These are phyloP conservation scores for Apiotrichum sp. DNA, from an alignment of 1,284 basidiomycete genomes.

Conservation along the genomic window DNA sequence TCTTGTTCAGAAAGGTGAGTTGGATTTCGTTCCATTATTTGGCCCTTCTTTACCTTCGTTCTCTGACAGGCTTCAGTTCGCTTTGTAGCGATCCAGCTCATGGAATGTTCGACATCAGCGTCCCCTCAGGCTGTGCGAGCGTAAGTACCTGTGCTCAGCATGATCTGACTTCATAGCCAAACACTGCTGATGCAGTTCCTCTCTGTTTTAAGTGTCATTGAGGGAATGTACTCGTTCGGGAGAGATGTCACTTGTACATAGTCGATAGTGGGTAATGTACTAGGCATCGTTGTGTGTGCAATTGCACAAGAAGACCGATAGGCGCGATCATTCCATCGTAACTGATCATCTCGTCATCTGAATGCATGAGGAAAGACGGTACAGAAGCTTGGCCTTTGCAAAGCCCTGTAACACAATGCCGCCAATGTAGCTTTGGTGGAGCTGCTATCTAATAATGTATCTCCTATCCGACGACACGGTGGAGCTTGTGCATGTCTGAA, in stretches of 20 bases:
- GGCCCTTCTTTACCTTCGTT: too few species aligned
- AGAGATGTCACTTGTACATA: slow-evolving; percentile 18
- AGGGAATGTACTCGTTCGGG: slow-evolving; percentile 38
- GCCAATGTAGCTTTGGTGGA: too few species aligned
- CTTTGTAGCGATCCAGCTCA: slow-evolving; percentile 40
- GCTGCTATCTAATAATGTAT: neutral
- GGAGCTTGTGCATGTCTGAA: slow-evolving; percentile 45
- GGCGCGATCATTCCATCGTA: too few species aligned
- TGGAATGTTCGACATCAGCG: slow-evolving; percentile 27
- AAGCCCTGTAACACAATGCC: too few species aligned
- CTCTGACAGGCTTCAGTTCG: slow-evolving; percentile 23
- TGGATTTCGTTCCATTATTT: neutral
- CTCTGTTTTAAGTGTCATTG: slow-evolving; percentile 37
- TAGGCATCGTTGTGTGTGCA: too few species aligned
- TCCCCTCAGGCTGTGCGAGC: slow-evolving; percentile 24
- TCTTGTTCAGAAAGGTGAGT: slow-evolving; percentile 38
- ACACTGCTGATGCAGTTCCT: slow-evolving; percentile 39
- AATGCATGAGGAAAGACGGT: too few species aligned
- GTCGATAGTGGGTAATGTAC: neutral
- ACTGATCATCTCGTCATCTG: too few species aligned
- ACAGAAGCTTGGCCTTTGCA: too few species aligned
- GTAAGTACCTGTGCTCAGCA: slow-evolving; percentile 20
- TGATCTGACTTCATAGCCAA: slow-evolving; percentile 18
- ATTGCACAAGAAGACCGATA: too few species aligned
- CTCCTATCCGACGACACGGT: slow-evolving; percentile 39